Evolutionary conservation across 148 eudicot species (phyloP), one percentile per base, ranked within the genome.

Genomic region (Arbutus unedo): DNA sequence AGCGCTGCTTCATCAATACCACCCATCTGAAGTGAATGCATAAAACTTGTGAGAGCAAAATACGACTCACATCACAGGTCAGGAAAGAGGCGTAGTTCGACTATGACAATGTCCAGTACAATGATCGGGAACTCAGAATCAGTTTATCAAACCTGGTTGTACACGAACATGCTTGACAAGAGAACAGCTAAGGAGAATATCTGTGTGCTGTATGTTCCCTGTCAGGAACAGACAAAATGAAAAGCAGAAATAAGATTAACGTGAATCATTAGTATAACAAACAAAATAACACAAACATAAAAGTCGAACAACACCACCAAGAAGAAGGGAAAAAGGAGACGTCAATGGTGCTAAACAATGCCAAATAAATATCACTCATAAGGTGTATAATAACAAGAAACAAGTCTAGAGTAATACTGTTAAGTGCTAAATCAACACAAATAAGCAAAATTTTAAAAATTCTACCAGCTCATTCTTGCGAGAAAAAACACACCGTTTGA

Each of bases 121-220:
- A n/a, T 6, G 6, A 80, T 44, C 41, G 25, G 41, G 48, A 10
- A 15, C 45, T 53, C 43, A 6, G 5, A 48, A 14, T 5, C 57
- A 70, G 13, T 41, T 50, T 16, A 57, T 74, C 89, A 73, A 79
- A 93, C 99, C 99, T 96, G 99, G 86, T 96, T 96, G 80, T 96
- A 96, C 77, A 96, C 83, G 87, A 96, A 96, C 99, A 96, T 96
- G 94, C 97, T 96, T 50, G 99, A 96, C 79, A 96, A 83, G n/a
- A 96, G 91, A 67, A 96, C 96, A 84, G 99, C 98, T 85, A 96
- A 85, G 67, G 99, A 96, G 86, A 96, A 96, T 81, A 96, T 96
- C 84, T 96, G 99, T 45, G 96, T 91, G 90, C 99, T 96, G 88
- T 96, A 94, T 56, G 96, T 94, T 83, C 98, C 99, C 99, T 96